Evolutionary conservation across 495 filamentous ascomycete species (phyloP).

Genomic region (Trichoderma reesei): DNA sequence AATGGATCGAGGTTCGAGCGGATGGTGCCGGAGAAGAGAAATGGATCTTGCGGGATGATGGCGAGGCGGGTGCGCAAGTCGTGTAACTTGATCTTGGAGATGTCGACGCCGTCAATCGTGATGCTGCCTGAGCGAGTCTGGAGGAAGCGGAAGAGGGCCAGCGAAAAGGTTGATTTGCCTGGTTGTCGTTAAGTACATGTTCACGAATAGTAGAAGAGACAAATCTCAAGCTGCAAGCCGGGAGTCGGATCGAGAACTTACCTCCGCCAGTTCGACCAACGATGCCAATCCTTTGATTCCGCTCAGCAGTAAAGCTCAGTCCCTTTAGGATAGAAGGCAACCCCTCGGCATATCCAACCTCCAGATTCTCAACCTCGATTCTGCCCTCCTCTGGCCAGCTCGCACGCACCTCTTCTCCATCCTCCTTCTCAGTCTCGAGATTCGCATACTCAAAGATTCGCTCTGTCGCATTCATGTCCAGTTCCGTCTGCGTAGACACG

Average conservation of each 20-base stretch:
- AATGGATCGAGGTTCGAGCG: slow-evolving; percentile 43
- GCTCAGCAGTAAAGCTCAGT: slow-evolving; percentile 57
- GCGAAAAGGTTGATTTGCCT: slow-evolving; percentile 34
- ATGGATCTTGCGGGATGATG: slow-evolving; percentile 46
- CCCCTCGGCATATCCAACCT: slow-evolving; percentile 67
- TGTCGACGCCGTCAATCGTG: slow-evolving; percentile 42
- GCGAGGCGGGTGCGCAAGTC: slow-evolving; percentile 39
- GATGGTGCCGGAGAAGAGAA: slow-evolving; percentile 44
- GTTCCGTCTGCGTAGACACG: slow-evolving; percentile 54
- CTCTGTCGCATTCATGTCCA: slow-evolving; percentile 80
- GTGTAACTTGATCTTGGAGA: slow-evolving; percentile 35
- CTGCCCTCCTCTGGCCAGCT: slow-evolving; percentile 72
- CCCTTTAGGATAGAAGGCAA: slow-evolving; percentile 68
- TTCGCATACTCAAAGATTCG: slow-evolving; percentile 75
- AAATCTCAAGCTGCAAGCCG: not conserved
- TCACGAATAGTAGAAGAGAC: not conserved
- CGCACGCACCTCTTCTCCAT: slow-evolving; percentile 53
- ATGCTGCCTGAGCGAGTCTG: slow-evolving; percentile 34
- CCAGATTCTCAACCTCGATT: slow-evolving; percentile 62
- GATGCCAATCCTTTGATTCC: slow-evolving; percentile 72
- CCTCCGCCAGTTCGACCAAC: slow-evolving; percentile 82
- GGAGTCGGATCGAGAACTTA: slow-evolving; percentile 42
- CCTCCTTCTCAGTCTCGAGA: slow-evolving; percentile 59
- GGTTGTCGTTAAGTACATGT: not conserved
- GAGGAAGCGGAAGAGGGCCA: slow-evolving; percentile 42